Base-by-base conservation (phyloP, 257 asterid species). In the Leptodermis oblonga region DNA sequence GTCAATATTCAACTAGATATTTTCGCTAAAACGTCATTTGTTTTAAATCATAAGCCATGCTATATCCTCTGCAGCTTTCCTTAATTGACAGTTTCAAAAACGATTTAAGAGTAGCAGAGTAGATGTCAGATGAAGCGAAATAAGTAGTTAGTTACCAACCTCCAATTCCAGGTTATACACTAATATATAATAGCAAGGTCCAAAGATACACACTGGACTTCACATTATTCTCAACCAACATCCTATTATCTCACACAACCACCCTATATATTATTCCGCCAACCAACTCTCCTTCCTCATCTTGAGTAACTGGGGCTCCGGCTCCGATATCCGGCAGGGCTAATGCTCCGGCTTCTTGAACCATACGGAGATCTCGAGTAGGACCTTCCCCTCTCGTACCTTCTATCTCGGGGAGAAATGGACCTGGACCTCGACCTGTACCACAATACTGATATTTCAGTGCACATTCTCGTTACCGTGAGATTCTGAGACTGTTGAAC, bases 401-500 rank as follows among this genome's bases (percentile, higher is more conserved):
- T 75, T 42, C 61, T 31, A 17, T 60, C 75, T 10, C 70, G 55
- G 41, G 87, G 88, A 15, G 86, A 81, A 39, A 77, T 60, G 5
- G 88, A 86, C 72, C 88, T 81, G 76, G 51, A 56, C 49, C 17
- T 39, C 17, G 88, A 86, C 72, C 88, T 81, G 76, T 56, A 56
- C 49, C 17, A 51, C 17, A 25, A 43, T 60, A 46, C 31, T 1
- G 20, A 26, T 4, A 17, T 13, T 12, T 39, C 61, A 49, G 69
- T 4, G 26, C 34, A 10, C 14, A n/a, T 30, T 20, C 9, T 34
- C 18, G 20, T 30, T 43, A 52, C 6, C 58, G 23, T 3, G 25
- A 12, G 25, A 15, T 59, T 59, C 7, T 9, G 7, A 18, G n/a
- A 56, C 4, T 13, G 30, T 25, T 1, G 42, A 5, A 72, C 4